Evolutionary conservation across 345 rosid genomes (phyloP).

Genomic region (Streptanthus diversifolius): DNA sequence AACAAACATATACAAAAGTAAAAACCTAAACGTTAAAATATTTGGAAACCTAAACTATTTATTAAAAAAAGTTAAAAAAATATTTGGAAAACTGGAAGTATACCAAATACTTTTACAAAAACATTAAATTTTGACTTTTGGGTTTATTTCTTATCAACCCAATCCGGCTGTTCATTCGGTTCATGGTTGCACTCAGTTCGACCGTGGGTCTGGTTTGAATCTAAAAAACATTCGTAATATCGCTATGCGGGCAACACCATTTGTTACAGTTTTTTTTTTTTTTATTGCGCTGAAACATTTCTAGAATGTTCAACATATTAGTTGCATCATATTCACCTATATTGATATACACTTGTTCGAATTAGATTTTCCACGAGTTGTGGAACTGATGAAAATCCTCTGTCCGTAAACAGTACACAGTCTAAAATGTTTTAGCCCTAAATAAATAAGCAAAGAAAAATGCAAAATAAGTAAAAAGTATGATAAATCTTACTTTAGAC

Average conservation of each 20-base stretch:
- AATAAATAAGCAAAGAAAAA: background rate
- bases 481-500: slow-evolving; percentile 46
- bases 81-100: background rate
- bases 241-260: too few relatives aligned
- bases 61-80: background rate
- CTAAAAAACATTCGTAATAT: too few relatives aligned
- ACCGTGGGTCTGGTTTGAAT: too few relatives aligned
- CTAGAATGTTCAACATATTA: too few relatives aligned
- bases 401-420: background rate
- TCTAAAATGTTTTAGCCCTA: background rate
- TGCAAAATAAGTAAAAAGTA: background rate
- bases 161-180: too few relatives aligned
- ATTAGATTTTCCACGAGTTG: background rate
- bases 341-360: background rate
- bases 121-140: background rate
- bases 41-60: background rate
- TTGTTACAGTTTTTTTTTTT: too few relatives aligned
- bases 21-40: background rate
- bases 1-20: background rate
- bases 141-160: background rate
- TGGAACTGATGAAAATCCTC: background rate
- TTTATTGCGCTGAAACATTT: too few relatives aligned
- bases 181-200: too few relatives aligned
- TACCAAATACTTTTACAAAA: background rate
- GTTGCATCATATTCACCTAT: too few relatives aligned